Evolutionary conservation across 208 protist genomes (phyloP).

Genomic region (Wallacemonas rigidus): DNA sequence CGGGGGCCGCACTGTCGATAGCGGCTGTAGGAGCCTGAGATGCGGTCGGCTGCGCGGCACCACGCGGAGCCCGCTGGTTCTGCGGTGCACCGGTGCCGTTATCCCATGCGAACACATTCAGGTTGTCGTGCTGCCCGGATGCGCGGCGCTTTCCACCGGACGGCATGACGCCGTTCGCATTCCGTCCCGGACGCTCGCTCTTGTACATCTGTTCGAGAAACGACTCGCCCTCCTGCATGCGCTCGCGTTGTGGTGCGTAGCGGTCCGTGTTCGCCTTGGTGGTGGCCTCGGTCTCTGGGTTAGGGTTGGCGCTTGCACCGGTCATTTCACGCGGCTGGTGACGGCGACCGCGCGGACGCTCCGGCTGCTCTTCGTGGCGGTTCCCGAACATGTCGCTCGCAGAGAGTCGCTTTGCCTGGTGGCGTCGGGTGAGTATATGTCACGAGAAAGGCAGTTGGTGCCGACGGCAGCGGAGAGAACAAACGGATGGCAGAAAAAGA

Average conservation of each 20-base stretch:
- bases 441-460: neutral
- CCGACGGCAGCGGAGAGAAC: neutral
- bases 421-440: conserved; percentile 6
- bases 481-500: neutral
- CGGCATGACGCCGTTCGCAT: conserved; percentile 6
- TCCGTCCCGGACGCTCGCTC: conserved; percentile 17
- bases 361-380: conserved; percentile 56
- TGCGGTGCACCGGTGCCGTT: conserved; percentile 18
- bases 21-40: neutral
- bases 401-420: neutral
- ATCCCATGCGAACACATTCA: conserved; percentile 86
- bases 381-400: conserved; percentile 28
- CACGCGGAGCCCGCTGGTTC: neutral
- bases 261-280: conserved; percentile 18
- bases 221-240: conserved; percentile 40
- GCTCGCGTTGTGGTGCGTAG: conserved; percentile 30
- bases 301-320: conserved; percentile 29
- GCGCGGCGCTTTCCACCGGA: conserved; percentile 18
- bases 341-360: conserved; percentile 47
- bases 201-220: conserved; percentile 65
- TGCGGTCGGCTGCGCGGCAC: conserved; percentile 1
- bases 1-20: neutral
- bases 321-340: conserved; percentile 65
- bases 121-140: conserved; percentile 31
- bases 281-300: conserved; percentile 3